phyloP scores from a whole-genome alignment of 2,329 filamentous ascomycete genomes.

The Clonostachys rhizophaga region DNA sequence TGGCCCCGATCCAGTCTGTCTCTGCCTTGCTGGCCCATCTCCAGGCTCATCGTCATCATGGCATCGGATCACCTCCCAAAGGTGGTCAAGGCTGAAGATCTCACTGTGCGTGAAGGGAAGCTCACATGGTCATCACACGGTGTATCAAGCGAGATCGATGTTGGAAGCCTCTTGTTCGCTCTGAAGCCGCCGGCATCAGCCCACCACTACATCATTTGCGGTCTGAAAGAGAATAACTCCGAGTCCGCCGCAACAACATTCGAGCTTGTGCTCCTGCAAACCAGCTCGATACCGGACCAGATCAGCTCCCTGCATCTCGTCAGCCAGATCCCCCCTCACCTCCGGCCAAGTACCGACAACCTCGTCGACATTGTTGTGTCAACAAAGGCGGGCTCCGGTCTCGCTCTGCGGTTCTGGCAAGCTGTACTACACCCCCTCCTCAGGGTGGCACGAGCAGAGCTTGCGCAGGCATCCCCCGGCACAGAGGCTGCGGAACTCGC shows the following conservation, averaged over 20 bases:
- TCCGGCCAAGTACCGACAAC: slow-evolving; percentile 12
- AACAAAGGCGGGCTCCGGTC: slow-evolving; percentile 57
- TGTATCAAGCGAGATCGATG: slow-evolving; percentile 6
- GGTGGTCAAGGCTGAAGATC: too few species aligned
- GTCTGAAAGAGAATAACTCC: slow-evolving; percentile 26
- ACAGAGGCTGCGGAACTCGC: not conserved
- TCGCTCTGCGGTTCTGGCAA: slow-evolving; percentile 51
- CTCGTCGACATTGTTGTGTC: slow-evolving; percentile 63
- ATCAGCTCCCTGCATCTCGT: slow-evolving; percentile 30
- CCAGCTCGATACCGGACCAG: slow-evolving; percentile 25
- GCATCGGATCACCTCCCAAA: too few species aligned
- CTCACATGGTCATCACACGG: slow-evolving; percentile 18
- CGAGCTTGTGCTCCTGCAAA: slow-evolving; percentile 17
- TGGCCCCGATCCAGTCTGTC: not conserved
- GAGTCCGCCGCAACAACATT: slow-evolving; percentile 13
- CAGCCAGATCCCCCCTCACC: slow-evolving; percentile 28
- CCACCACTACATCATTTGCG: slow-evolving; percentile 22
- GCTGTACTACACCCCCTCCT: slow-evolving; percentile 52
- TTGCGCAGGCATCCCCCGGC: slow-evolving; percentile 1
- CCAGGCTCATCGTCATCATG: not conserved
- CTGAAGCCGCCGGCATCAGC: slow-evolving; percentile 5
- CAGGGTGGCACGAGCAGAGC: slow-evolving; percentile 23
- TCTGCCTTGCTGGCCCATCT: not conserved
- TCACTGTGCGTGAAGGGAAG: slow-evolving; percentile 6
- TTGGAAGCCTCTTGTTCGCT: slow-evolving; percentile 19